phyloP scores from a whole-genome alignment of 139 green algal species.

The Zygnema circumcarinatum region DNA sequence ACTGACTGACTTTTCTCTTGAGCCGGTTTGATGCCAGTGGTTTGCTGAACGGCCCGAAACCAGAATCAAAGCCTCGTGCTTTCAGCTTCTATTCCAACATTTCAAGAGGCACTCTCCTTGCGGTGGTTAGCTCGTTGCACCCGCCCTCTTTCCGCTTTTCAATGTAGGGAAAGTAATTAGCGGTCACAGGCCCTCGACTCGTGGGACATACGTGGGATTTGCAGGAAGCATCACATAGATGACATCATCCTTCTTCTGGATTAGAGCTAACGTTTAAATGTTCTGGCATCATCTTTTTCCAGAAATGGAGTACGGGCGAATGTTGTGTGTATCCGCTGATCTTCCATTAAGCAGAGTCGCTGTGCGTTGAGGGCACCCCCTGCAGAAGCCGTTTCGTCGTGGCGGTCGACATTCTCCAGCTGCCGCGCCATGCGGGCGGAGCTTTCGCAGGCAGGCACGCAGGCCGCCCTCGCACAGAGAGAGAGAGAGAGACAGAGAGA shows the following conservation, averaged over 20 bases:
- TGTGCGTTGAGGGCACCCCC: no score
- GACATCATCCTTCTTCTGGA: no score
- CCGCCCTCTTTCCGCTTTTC: neutral
- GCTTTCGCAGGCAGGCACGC: no score
- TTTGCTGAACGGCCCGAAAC: neutral
- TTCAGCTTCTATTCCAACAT: neutral
- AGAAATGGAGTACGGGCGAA: neutral
- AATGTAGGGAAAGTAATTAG: neutral
- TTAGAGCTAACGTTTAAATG: neutral
- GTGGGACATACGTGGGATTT: no score
- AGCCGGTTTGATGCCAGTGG: neutral
- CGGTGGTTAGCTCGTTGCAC: neutral
- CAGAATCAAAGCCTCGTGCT: neutral
- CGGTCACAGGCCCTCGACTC: no score
- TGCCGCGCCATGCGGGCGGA: no score
- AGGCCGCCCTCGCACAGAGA: no score
- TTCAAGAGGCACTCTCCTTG: neutral
- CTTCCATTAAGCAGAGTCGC: no score
- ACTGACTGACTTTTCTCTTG: neutral
- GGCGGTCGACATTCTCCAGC: no score
- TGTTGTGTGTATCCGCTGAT: neutral
- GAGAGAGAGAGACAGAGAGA: no score
- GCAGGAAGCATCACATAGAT: no score
- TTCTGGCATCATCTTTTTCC: neutral
- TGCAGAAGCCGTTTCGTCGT: no score